Percentiles rank a stretch among this genome's conserved stretches.
Conservation (phyloP, 2,329 filamentous ascomycete species). For the Phaeosphaeriaceae sp. region DNA sequence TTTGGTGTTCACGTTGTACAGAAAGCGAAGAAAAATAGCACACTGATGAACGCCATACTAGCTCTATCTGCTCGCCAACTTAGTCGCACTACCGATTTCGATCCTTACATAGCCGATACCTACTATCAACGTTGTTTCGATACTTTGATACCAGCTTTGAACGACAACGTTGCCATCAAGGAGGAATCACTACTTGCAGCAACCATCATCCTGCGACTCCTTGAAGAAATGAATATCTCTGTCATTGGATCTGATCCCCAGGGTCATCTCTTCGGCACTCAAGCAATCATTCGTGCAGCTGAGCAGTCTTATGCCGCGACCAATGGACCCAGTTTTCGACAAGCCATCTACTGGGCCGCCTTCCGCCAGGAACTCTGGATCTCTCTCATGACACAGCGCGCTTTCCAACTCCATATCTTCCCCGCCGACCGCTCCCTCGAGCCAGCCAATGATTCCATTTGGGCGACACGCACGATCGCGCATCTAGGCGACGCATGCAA, state of each 20-base stretch:
- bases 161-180: constrained; percentile 47
- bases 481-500: constrained; percentile 47
- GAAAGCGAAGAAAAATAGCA: constrained; percentile 45
- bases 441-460: constrained; percentile 49
- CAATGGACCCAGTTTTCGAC: constrained; percentile 39
- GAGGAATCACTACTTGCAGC: constrained; percentile 51
- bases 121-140: constrained; percentile 52
- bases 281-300: constrained; percentile 45
- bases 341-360: constrained; percentile 48
- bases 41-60: constrained; percentile 52
- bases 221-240: constrained; percentile 53
- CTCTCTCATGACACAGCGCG: constrained; percentile 45
- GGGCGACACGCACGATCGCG: constrained; percentile 52
- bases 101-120: constrained; percentile 50
- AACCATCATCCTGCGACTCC: constrained; percentile 49
- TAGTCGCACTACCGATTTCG: constrained; percentile 48
- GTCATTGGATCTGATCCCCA: constrained; percentile 44
- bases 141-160: constrained; percentile 49
- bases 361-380: constrained; percentile 49
- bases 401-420: constrained; percentile 47
- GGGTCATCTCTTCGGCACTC: constrained; percentile 49
- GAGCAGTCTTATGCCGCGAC: constrained; percentile 42
- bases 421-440: constrained; percentile 49
- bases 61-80: constrained; percentile 52
- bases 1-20: constrained; percentile 46